Percentiles rank a stretch among this genome's conserved stretches.
Evolutionary conservation across 2,329 filamentous ascomycete genomes (phyloP).

Genomic region (Onygena corvina): DNA sequence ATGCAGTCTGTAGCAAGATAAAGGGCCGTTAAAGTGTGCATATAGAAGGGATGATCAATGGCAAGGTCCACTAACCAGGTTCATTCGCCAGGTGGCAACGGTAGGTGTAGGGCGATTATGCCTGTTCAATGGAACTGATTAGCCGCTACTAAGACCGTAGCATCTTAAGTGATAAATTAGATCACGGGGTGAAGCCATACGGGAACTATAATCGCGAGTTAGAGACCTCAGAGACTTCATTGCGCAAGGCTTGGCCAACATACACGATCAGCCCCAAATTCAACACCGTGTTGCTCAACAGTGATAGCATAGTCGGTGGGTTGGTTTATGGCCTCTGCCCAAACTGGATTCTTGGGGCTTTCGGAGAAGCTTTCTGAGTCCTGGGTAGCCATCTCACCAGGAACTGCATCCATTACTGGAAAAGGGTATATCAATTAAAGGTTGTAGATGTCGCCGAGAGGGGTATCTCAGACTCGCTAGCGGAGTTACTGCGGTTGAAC

Average conservation of each 20-base stretch:
- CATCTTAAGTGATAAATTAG: background rate
- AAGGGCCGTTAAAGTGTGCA: background rate
- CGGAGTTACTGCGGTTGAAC: too few species aligned
- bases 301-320: conserved; percentile 9
- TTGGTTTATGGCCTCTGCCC: background rate
- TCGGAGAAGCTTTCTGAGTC: too few species aligned
- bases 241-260: conserved; percentile 19
- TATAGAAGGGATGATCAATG: background rate
- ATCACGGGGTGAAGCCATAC: background rate
- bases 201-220: conserved; percentile 9
- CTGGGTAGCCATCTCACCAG: too few species aligned
- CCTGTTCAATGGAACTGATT: background rate
- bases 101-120: conserved; percentile 19
- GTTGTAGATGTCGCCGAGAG: too few species aligned
- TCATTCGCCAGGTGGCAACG: conserved; percentile 33
- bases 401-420: too few species aligned
- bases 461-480: too few species aligned
- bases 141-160: background rate
- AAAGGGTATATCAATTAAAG: too few species aligned
- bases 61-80: conserved; percentile 25
- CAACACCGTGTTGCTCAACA: conserved; percentile 12
- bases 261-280: conserved; percentile 20
- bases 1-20: conserved; percentile 29
- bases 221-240: background rate
- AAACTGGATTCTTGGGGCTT: background rate